Evolutionary conservation across 805 yeast species (phyloP).

Genomic region (Kodamaea neixiangensis): DNA sequence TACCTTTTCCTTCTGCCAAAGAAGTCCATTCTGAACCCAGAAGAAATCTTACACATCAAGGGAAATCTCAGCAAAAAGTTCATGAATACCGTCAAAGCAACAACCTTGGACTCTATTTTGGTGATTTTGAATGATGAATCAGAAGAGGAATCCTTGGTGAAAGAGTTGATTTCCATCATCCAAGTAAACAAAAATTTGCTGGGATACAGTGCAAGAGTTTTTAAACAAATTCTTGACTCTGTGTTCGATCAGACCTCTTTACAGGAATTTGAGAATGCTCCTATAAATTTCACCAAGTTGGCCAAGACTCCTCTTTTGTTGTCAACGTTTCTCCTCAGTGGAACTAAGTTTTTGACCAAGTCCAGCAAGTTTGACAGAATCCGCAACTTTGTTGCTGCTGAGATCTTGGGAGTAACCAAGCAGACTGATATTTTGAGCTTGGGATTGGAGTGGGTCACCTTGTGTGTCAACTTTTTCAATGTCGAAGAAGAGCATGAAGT

Average conservation of each 20-base stretch:
- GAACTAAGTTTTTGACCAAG: conserved; percentile 37
- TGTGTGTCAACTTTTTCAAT: conserved; percentile 46
- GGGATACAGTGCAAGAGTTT: conserved; percentile 14
- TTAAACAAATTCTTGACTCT: conserved; percentile 8
- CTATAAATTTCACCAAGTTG: conserved; percentile 32
- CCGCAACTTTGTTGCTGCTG: conserved; percentile 65
- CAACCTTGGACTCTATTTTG: conserved; percentile 1
- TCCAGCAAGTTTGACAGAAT: conserved; percentile 48
- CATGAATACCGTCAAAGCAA: background rate
- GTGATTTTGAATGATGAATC: background rate
- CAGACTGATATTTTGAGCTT: conserved; percentile 37
- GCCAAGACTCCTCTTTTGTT: conserved; percentile 33
- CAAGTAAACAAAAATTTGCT: background rate
- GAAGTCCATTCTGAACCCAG: background rate
- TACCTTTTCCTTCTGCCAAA: conserved; percentile 16
- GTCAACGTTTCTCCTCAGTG: conserved; percentile 31
- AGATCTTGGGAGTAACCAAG: conserved; percentile 55
- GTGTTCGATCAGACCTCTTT: conserved; percentile 18
- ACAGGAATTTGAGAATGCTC: conserved; percentile 19
- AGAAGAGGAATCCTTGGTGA: background rate
- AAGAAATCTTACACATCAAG: conserved; percentile 6
- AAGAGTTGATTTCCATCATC: background rate
- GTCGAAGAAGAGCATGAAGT: conserved; percentile 43
- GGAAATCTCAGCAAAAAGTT: background rate
- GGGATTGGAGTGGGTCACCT: conserved; percentile 50